Evolutionary conservation across 495 filamentous ascomycete genomes (phyloP), one percentile per base, ranked within the genome.

Genomic region (Hypoxylon lenormandii): DNA sequence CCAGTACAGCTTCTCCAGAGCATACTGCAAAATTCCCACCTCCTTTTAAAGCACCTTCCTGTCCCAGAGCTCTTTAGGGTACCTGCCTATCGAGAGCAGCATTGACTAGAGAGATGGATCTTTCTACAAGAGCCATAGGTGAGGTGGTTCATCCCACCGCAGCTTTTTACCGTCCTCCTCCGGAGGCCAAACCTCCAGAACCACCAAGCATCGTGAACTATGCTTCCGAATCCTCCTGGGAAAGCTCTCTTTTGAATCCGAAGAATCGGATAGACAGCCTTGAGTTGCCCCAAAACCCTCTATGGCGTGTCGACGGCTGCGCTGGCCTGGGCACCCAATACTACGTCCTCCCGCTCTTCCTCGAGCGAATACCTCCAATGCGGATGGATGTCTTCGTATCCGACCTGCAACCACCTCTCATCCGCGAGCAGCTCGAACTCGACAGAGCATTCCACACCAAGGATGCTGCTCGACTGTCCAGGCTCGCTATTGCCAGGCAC

Each of bases 251-350:
- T 46, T 67, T 83, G 28, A 84, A 84, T 58, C 82, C 82, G 2
- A 83, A 83, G 62, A 84, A 84, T 48, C 80, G 82, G 38, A 80
- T 83, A 66, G 80, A 83, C 54, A 83, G 82, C 21, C 80, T 84
- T 37, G 81, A 80, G 2, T 64, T 70, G 16, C 80, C 74, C 12
- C 54, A 54, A 18, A 64, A 74, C 8, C 79, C 81, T 6, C 68
- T 82, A 18, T 84, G 81, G 80, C 74, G 79, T 19, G 75, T 84
- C 40, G 81, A 84, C 46, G 82, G 82, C n/a, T 81, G 82, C 54
- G 79, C 80, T 15, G 82, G 79, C 43, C 60, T 83, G 38, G 82
- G 79, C n/a, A 82, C 77, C 1, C 82, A 83, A 73, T 84, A 76
- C 61, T 84, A 79, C 69, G 80, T 72, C 18, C 18, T 82, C 8